Conservation (phyloP, 371 early-diverging fungal species). For the Gilbertella persicaria region DNA sequence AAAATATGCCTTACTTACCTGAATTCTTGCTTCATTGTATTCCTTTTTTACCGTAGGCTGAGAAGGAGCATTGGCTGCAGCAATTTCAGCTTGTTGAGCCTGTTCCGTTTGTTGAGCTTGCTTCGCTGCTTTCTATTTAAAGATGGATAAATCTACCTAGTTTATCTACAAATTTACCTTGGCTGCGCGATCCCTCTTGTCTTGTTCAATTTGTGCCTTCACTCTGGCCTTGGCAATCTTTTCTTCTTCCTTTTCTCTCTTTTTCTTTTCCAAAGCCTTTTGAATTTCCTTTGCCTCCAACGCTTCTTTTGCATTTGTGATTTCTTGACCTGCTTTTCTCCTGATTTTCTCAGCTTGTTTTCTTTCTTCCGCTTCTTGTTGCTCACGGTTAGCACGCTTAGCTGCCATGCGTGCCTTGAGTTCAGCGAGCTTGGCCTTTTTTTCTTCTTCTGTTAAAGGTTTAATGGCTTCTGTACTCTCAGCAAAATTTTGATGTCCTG, state of each 20-base stretch:
- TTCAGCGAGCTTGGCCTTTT: constrained; percentile 74
- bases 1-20: constrained; percentile 43
- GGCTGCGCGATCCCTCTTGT: constrained; percentile 75
- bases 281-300: constrained; percentile 75
- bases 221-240: constrained; percentile 74
- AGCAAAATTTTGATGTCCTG: constrained; percentile 85
- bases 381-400: constrained; percentile 67
- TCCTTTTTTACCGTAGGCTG: constrained; percentile 47
- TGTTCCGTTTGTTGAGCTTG: constrained; percentile 9
- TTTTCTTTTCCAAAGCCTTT: constrained; percentile 71
- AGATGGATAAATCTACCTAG: neutral
- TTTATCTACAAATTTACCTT: constrained; percentile 7
- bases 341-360: constrained; percentile 76
- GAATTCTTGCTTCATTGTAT: constrained; percentile 72
- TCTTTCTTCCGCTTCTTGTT: constrained; percentile 69
- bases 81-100: constrained; percentile 18
- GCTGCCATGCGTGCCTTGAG: constrained; percentile 71
- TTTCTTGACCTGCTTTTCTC: constrained; percentile 81
- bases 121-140: constrained; percentile 33
- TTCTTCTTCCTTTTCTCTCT: constrained; percentile 81
- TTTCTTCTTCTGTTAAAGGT: constrained; percentile 88
- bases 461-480: constrained; percentile 83
- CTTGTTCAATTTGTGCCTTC: constrained; percentile 85
- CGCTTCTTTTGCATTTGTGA: constrained; percentile 70
- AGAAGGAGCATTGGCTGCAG: constrained; percentile 21